These are phyloP conservation scores for Scenedesmus sp. DNA, from an alignment of 163 green algal species.

Conservation along the genomic window DNA sequence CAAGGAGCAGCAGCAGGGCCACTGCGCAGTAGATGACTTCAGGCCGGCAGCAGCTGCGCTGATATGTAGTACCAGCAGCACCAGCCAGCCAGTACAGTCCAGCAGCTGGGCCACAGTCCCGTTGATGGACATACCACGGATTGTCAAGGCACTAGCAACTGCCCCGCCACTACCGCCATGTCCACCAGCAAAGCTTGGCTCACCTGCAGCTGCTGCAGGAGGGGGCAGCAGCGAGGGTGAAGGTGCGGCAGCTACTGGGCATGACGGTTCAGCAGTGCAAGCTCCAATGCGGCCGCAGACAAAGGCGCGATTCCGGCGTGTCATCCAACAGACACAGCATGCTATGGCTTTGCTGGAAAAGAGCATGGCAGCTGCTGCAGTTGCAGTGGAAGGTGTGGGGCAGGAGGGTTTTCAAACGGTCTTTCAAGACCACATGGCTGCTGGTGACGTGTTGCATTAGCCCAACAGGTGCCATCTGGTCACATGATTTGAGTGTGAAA, in stretches of 20 bases:
- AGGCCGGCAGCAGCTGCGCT: neutral
- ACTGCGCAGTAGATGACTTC: neutral
- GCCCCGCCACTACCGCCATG: slow-evolving; percentile 12
- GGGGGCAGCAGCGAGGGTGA: neutral
- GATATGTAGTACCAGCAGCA: neutral
- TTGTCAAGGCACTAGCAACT: slow-evolving; percentile 19
- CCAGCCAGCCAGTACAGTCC: neutral
- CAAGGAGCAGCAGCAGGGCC: neutral
- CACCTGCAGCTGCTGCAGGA: neutral
- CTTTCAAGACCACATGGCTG: neutral
- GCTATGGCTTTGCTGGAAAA: slow-evolving; percentile 47
- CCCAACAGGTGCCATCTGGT: neutral
- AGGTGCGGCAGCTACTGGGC: neutral
- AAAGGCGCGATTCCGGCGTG: slow-evolving; percentile 33
- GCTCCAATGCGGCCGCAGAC: slow-evolving; percentile 22
- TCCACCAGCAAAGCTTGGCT: neutral
- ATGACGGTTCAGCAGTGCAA: neutral
- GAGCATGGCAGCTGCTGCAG: neutral
- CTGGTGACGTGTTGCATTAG: neutral
- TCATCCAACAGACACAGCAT: slow-evolving; percentile 26
- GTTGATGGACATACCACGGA: slow-evolving; percentile 17
- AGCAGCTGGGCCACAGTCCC: slow-evolving; percentile 19
- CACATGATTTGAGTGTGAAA: no score
- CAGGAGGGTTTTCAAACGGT: neutral
- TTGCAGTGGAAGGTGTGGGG: neutral